Base-by-base conservation (phyloP, 2,329 filamentous ascomycete genomes). In the Fusarium sp. region DNA sequence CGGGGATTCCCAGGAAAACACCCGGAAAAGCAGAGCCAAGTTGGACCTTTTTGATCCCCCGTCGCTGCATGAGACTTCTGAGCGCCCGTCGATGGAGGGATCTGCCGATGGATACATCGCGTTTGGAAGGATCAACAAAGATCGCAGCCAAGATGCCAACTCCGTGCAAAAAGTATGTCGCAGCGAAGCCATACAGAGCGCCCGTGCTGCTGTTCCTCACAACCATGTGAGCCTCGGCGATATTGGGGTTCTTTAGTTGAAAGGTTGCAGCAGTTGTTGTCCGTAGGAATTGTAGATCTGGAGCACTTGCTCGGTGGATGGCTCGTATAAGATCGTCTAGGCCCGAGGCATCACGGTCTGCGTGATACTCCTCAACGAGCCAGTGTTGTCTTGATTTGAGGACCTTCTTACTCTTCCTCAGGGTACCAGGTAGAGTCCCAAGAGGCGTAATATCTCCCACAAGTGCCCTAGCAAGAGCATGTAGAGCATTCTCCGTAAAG, bases 181-280 rank as follows among this genome's bases (percentile, higher is more conserved):
- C 91, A 75, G 92, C 95, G 79, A 97, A 98, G 2, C 94, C 94
- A 75, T 97, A 97, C 0, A 98, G 81, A 0, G 92, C 92, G 68
- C 93, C 91, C 0, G 94, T 98, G 78, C 92, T 97, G 81, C 92
- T 96, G 77, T 97, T 98, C 18, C 94, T 88, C 31, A 98, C 94
- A 8, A 97, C 93, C 75, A 95, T 97, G 78, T 98, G 94, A 0
- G 89, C 84, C 79, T 97, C 93, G 61, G 92, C 88, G 27, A 97
- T 86, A 49, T 90, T 87, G 1, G 87, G 83, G 71, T 89, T 89
- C 68, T 85, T 87, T 2, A 97, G 82, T 62, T 93, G 87, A 77
- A 98, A 97, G 0, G 91, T 91, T 50, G 87, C 87, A 1, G 93
- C 90, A 1, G 85, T 90, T 4, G 91, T 89, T 34, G 89, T 87